Evolutionary conservation across 257 asterid genomes (phyloP).

Genomic region (Nemophila menziesii): DNA sequence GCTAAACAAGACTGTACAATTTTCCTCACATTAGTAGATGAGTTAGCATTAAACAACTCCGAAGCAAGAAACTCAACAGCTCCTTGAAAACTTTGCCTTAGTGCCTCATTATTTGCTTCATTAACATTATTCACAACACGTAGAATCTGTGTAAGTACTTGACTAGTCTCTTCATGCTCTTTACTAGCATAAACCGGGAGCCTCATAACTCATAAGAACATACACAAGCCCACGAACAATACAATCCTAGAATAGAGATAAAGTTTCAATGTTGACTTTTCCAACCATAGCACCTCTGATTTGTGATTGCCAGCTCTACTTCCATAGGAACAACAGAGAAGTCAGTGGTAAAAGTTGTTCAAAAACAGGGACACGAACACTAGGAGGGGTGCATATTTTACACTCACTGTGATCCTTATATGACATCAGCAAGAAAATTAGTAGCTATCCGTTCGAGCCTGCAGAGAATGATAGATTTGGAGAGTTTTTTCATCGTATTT

Average conservation of each 20-base stretch:
- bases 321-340: slow-evolving; percentile 87
- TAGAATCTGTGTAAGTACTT: slow-evolving; percentile 90
- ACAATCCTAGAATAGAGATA: slow-evolving; percentile 74
- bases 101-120: slow-evolving; percentile 90
- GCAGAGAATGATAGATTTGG: too few relatives aligned
- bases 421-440: too few relatives aligned
- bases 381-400: too few relatives aligned
- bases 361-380: slow-evolving; percentile 84
- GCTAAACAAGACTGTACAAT: slow-evolving; percentile 96
- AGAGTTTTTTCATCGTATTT: too few relatives aligned
- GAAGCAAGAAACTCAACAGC: slow-evolving; percentile 91
- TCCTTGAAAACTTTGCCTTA: slow-evolving; percentile 86
- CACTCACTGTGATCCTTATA: too few relatives aligned
- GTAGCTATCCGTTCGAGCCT: too few relatives aligned
- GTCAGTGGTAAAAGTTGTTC: slow-evolving; percentile 96
- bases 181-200: slow-evolving; percentile 85
- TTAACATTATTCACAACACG: slow-evolving; percentile 96
- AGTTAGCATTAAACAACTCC: slow-evolving; percentile 79
- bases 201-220: slow-evolving; percentile 94
- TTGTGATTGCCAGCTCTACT: slow-evolving; percentile 95
- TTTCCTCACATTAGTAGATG: slow-evolving; percentile 79
- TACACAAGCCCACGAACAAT: slow-evolving; percentile 80
- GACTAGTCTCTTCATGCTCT: slow-evolving; percentile 97
- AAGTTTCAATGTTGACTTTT: slow-evolving; percentile 81
- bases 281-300: slow-evolving; percentile 98